Evolutionary conservation across 495 filamentous ascomycete species (phyloP).

Genomic region (Tuber melanosporum): DNA sequence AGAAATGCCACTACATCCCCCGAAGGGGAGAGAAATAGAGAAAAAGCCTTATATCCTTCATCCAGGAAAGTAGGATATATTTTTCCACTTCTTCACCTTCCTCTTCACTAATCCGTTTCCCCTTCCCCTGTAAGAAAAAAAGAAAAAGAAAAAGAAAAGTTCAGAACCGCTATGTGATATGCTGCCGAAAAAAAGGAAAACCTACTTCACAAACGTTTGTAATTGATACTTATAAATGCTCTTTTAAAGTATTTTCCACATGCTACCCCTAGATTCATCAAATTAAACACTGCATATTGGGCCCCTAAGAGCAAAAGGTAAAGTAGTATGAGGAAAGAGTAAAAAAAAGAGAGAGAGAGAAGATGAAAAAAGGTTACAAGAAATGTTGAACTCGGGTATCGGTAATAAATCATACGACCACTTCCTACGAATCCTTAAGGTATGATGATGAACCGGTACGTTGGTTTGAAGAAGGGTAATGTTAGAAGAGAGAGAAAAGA

Average conservation of each 20-base stretch:
- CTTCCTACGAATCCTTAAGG: not conserved
- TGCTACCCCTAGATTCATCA: conserved; percentile 9
- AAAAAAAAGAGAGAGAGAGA: not conserved
- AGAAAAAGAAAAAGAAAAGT: not conserved
- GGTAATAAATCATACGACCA: not conserved
- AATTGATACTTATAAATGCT: not conserved
- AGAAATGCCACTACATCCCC: not conserved
- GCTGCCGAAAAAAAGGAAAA: not conserved
- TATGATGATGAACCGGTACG: not conserved
- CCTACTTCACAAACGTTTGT: not conserved
- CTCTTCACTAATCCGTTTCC: not conserved
- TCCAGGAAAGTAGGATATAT: not conserved
- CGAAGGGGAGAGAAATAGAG: not conserved
- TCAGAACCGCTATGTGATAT: conserved; percentile 1
- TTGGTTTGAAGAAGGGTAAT: conserved; percentile 8
- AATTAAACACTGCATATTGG: conserved; percentile 1
- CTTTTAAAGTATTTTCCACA: not conserved
- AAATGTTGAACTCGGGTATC: not conserved
- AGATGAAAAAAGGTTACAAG: not conserved
- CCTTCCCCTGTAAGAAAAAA: not conserved
- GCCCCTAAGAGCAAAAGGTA: not conserved
- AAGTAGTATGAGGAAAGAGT: conserved; percentile 6
- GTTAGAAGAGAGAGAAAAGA: not conserved
- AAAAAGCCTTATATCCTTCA: not conserved
- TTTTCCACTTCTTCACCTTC: not conserved